Evolutionary conservation across 2,329 filamentous ascomycete genomes (phyloP).

Genomic region (Calycina herbarum): DNA sequence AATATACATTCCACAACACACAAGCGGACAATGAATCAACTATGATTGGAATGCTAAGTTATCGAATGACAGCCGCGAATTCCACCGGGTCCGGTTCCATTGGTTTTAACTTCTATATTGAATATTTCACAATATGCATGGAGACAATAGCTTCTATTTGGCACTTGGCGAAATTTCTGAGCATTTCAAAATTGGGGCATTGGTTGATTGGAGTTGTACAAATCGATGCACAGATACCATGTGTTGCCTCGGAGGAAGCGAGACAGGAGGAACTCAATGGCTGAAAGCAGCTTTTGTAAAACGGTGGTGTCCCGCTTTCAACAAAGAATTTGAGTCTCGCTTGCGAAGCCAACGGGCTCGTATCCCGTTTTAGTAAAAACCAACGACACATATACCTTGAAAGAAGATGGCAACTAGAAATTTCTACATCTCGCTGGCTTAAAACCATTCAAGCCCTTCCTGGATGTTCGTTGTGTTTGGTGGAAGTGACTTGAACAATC

Average conservation of each 20-base stretch:
- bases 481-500: not conserved
- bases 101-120: not conserved
- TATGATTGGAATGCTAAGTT: not conserved
- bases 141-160: no score
- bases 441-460: no score
- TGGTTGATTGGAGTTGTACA: no score
- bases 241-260: not conserved
- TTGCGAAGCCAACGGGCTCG: not conserved
- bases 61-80: not conserved
- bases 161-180: no score
- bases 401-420: not conserved
- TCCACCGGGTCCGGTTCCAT: not conserved
- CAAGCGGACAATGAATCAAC: conserved; percentile 1
- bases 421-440: no score
- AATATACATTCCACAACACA: conserved; percentile 2
- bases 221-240: not conserved
- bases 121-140: not conserved
- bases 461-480: not conserved
- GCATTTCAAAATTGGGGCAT: no score
- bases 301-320: not conserved
- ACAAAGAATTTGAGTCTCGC: not conserved
- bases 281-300: conserved; percentile 1
- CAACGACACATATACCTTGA: not conserved
- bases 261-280: not conserved
- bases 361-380: not conserved